phyloP scores from a whole-genome alignment of 2,329 filamentous ascomycete genomes.

The Clarireedia hainanense region DNA sequence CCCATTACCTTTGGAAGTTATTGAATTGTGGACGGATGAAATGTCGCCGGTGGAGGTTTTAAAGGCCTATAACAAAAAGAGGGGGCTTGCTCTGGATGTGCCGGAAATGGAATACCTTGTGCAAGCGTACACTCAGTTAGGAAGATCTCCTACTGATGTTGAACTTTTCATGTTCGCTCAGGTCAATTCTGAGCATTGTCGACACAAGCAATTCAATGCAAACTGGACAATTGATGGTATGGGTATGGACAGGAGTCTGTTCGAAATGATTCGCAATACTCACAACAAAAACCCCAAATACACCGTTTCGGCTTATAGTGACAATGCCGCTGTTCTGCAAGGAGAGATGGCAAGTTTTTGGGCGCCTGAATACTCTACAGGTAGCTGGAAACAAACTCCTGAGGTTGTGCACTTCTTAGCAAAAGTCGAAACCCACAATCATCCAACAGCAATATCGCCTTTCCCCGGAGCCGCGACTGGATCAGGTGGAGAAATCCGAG shows the following conservation, averaged over 20 bases:
- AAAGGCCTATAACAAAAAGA: constrained; percentile 72
- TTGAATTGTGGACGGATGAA: constrained; percentile 63
- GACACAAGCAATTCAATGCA: constrained; percentile 87
- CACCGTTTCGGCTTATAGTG: constrained; percentile 93
- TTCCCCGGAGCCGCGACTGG: constrained; percentile 91
- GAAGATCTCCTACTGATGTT: constrained; percentile 64
- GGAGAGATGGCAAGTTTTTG: constrained; percentile 69
- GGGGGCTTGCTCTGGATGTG: constrained; percentile 79
- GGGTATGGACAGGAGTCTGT: constrained; percentile 71
- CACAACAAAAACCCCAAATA: constrained; percentile 73
- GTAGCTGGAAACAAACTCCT: constrained; percentile 79
- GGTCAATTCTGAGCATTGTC: constrained; percentile 91
- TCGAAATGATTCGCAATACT: constrained; percentile 95
- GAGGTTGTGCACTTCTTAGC: constrained; percentile 81
- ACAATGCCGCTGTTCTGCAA: constrained; percentile 90
- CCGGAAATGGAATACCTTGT: constrained; percentile 92
- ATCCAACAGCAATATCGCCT: constrained; percentile 90
- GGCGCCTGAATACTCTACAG: constrained; percentile 80
- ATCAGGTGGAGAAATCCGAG: constrained; percentile 89
- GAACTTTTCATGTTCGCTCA: constrained; percentile 99
- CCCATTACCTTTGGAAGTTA: constrained; percentile 58
- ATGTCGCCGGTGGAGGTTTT: constrained; percentile 63
- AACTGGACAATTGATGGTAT: constrained; percentile 90
- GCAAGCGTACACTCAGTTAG: constrained; percentile 62
- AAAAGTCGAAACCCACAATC: constrained; percentile 98